Evolutionary conservation across 139 green algal species (phyloP).

Genomic region (Chlamydomonas schloesseri): DNA sequence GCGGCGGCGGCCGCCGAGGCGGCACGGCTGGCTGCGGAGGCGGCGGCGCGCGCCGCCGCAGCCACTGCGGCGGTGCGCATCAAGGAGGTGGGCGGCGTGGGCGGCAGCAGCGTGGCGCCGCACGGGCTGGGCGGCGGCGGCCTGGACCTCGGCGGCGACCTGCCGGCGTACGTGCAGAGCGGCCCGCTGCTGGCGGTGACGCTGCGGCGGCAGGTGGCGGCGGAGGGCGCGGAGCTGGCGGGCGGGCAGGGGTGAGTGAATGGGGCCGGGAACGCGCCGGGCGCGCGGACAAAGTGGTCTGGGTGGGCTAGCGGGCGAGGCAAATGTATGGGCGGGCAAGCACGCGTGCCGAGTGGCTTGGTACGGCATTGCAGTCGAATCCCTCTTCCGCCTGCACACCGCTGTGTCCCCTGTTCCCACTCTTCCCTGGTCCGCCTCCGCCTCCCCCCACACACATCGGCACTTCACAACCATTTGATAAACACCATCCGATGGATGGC

Average conservation of each 20-base stretch:
- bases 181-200: conserved; percentile 41
- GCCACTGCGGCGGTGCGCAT: conserved; percentile 6
- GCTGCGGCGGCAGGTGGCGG: neutral
- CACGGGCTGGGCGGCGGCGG: neutral
- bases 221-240: neutral
- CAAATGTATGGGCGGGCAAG: too few species aligned
- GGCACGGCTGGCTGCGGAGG: neutral
- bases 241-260: neutral
- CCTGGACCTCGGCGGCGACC: conserved; percentile 15
- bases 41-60: neutral
- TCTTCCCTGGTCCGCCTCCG: too few species aligned
- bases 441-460: too few species aligned
- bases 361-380: too few species aligned
- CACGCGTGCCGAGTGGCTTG: too few species aligned
- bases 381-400: too few species aligned
- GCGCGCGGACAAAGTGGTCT: too few species aligned
- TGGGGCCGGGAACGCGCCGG: neutral
- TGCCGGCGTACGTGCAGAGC: neutral
- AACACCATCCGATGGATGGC: too few species aligned
- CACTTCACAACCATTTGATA: too few species aligned
- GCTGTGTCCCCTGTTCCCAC: too few species aligned
- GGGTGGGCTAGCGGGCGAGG: too few species aligned
- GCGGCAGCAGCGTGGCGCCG: neutral
- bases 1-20: conserved; percentile 22
- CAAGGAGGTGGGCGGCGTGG: conserved; percentile 2